These are phyloP conservation scores for Clathrus columnatus DNA, from an alignment of 768 basidiomycete genomes.

Conservation along the genomic window DNA sequence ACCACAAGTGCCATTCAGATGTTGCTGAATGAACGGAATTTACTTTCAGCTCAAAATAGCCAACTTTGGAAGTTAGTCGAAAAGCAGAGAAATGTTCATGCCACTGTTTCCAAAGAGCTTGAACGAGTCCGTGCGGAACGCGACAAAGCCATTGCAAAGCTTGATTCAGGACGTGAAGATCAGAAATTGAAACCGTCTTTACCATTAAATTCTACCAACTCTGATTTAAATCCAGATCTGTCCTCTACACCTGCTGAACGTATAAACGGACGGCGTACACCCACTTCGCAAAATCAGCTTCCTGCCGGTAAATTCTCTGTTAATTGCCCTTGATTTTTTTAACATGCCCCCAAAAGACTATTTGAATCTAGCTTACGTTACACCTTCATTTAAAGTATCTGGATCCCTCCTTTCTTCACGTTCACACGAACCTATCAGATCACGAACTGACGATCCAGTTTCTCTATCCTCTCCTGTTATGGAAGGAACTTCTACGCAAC, in stretches of 20 bases:
- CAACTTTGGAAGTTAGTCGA: conserved; percentile 95
- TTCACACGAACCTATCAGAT: conserved; percentile 26
- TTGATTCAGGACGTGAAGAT: conserved; percentile 32
- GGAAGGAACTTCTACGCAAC: too few relatives aligned
- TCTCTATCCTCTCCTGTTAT: background rate
- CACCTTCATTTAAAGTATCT: conserved; percentile 20
- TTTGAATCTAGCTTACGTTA: background rate
- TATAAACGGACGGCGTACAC: conserved; percentile 14
- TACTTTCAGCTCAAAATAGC: conserved; percentile 70
- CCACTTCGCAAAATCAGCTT: conserved; percentile 26
- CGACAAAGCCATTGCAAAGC: conserved; percentile 44
- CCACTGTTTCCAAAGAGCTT: conserved; percentile 72
- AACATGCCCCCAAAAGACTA: background rate
- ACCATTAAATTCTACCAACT: background rate
- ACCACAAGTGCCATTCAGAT: conserved; percentile 53
- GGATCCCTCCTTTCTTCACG: conserved; percentile 22
- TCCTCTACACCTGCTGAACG: conserved; percentile 14
- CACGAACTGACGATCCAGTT: conserved; percentile 3
- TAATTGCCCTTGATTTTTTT: background rate
- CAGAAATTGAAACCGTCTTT: background rate
- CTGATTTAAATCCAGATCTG: conserved; percentile 9
- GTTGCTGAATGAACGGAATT: conserved; percentile 72
- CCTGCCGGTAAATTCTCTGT: conserved; percentile 24
- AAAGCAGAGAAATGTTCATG: conserved; percentile 79
- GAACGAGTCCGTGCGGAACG: conserved; percentile 78